Percentiles rank a stretch among this genome's conserved stretches.
Conservation (phyloP, 2,329 filamentous ascomycete species). For the Thielaviopsis populi region DNA sequence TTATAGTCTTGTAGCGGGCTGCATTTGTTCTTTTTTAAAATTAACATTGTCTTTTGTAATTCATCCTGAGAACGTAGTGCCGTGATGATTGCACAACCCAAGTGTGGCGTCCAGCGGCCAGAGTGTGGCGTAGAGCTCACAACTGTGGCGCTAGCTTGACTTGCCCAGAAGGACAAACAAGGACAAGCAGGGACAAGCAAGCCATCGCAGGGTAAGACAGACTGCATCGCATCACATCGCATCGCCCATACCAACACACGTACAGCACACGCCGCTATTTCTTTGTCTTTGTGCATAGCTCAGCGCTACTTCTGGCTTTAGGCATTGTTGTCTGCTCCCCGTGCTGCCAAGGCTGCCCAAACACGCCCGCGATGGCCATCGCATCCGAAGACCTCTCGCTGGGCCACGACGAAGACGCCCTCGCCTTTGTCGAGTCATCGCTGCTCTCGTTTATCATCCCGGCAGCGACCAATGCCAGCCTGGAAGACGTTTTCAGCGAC, state of each 20-base stretch:
- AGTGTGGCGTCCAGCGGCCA: neutral
- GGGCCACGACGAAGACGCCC: slow-evolving; percentile 21
- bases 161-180: slow-evolving; percentile 1
- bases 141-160: slow-evolving; percentile 3
- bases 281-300: too few species aligned
- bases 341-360: neutral
- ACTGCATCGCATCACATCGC: neutral
- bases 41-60: neutral
- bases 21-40: neutral
- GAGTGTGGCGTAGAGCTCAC: neutral
- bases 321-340: too few species aligned
- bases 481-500: slow-evolving; percentile 35
- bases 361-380: slow-evolving; percentile 20
- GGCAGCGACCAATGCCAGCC: slow-evolving; percentile 36
- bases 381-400: slow-evolving; percentile 22
- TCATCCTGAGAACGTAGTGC: neutral
- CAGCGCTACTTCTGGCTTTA: too few species aligned
- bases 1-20: neutral
- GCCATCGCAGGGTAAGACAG: neutral
- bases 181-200: neutral
- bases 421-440: slow-evolving; percentile 41
- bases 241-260: too few species aligned
- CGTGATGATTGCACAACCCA: neutral
- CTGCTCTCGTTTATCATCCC: slow-evolving; percentile 48
- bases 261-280: too few species aligned